Evolutionary conservation across 495 filamentous ascomycete species (phyloP).

Genomic region (Xylaria venustula): DNA sequence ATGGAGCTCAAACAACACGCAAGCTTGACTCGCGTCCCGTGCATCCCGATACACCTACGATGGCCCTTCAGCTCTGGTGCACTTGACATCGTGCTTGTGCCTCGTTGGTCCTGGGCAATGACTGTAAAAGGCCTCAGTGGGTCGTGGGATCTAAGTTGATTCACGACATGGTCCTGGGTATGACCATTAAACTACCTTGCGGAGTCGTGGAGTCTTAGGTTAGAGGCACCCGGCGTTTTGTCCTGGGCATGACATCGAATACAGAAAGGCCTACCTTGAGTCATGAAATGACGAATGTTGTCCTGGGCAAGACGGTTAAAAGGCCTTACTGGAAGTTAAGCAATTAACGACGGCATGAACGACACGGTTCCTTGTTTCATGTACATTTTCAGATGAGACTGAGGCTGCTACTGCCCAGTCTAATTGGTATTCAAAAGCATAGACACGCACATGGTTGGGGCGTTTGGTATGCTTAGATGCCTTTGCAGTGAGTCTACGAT

Average conservation of each 20-base stretch:
- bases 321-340: background rate
- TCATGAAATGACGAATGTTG: conserved; percentile 6
- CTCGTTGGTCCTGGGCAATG: conserved; percentile 8
- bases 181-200: conserved; percentile 9
- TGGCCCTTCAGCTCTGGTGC: no score
- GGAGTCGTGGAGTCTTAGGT: conserved; percentile 1
- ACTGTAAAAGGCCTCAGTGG: conserved; percentile 12
- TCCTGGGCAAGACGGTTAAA: conserved; percentile 16
- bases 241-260: conserved; percentile 11
- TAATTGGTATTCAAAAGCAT: conserved; percentile 8
- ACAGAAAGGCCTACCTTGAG: background rate
- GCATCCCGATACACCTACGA: no score
- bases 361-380: conserved; percentile 7
- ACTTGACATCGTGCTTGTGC: background rate
- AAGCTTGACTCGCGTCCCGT: no score
- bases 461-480: conserved; percentile 11
- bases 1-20: no score
- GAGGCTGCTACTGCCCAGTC: background rate
- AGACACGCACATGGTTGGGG: conserved; percentile 4
- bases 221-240: conserved; percentile 3
- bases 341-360: conserved; percentile 3
- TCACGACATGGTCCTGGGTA: conserved; percentile 13
- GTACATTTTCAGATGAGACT: background rate
- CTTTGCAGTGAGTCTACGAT: background rate
- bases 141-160: background rate